Evolutionary conservation across 352 stramenopile species (phyloP).

Genomic region (Phytophthora megakarya): DNA sequence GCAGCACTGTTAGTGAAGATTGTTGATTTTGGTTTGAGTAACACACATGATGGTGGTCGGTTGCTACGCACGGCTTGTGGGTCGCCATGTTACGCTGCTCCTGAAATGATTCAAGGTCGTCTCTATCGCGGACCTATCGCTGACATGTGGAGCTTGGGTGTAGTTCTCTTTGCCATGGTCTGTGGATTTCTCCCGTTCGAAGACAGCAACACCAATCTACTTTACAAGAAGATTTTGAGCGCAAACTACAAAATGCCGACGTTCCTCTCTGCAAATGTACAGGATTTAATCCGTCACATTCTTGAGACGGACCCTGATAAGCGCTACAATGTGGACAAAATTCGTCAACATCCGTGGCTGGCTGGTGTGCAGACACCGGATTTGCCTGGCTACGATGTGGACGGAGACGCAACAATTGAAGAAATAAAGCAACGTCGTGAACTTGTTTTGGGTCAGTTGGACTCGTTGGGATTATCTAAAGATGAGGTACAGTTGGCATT

Average conservation of each 20-base stretch:
- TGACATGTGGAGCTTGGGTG: slow-evolving; percentile 92
- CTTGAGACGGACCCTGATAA: slow-evolving; percentile 86
- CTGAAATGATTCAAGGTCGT: slow-evolving; percentile 92
- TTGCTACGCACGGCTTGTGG: slow-evolving; percentile 91
- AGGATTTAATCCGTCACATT: slow-evolving; percentile 84
- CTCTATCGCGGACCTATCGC: slow-evolving; percentile 82
- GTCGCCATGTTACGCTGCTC: slow-evolving; percentile 92
- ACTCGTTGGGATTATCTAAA: slow-evolving; percentile 51
- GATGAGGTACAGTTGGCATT: slow-evolving; percentile 49
- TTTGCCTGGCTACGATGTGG: slow-evolving; percentile 7
- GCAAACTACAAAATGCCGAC: slow-evolving; percentile 86
- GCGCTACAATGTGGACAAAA: slow-evolving; percentile 73
- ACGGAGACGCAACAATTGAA: slow-evolving; percentile 1
- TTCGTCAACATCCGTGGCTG: slow-evolving; percentile 86
- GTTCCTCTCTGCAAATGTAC: slow-evolving; percentile 72
- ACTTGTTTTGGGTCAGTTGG: slow-evolving; percentile 60
- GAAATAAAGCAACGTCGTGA: slow-evolving; percentile 36
- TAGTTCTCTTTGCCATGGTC: slow-evolving; percentile 94
- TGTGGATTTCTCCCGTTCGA: slow-evolving; percentile 93
- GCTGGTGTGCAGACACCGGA: slow-evolving; percentile 34
- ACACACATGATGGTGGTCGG: slow-evolving; percentile 80
- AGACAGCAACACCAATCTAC: slow-evolving; percentile 88
- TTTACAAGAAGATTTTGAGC: slow-evolving; percentile 94
- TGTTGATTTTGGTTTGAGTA: slow-evolving; percentile 93
- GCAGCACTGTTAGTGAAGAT: slow-evolving; percentile 70